phyloP scores from a whole-genome alignment of 2,329 filamentous ascomycete genomes.

The Cercospora sp. region DNA sequence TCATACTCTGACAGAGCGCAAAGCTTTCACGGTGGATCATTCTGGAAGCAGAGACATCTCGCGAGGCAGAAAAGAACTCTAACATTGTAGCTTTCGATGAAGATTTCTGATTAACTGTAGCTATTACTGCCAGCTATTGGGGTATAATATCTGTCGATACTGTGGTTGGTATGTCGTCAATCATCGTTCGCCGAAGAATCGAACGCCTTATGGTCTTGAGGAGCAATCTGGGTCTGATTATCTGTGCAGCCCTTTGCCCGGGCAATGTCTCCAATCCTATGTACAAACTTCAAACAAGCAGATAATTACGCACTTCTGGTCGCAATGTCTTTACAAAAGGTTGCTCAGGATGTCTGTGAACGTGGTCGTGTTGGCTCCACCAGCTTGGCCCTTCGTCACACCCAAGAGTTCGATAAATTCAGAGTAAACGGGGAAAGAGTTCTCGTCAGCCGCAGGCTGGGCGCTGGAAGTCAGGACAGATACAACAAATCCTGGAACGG shows the following conservation, averaged over 20 bases:
- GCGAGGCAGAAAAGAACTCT: neutral
- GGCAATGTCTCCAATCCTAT: neutral
- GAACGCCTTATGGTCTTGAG: neutral
- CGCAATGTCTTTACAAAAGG: neutral
- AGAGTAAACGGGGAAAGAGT: constrained; percentile 41
- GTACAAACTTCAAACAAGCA: constrained; percentile 9
- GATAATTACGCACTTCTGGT: neutral
- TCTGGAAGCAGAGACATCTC: neutral
- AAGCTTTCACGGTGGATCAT: neutral
- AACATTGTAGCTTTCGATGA: neutral
- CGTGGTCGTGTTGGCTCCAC: constrained; percentile 22
- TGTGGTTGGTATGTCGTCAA: constrained; percentile 9
- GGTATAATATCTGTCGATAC: constrained; percentile 8
- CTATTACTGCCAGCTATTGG: neutral
- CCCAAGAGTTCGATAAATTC: constrained; percentile 31
- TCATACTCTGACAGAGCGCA: neutral
- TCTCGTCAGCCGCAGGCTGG: constrained; percentile 34
- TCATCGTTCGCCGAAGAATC: constrained; percentile 15
- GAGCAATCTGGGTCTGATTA: neutral
- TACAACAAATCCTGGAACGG: constrained; percentile 43
- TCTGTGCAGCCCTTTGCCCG: neutral
- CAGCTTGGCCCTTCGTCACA: constrained; percentile 27
- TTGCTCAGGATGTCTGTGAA: neutral
- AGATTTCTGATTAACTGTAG: constrained; percentile 5
- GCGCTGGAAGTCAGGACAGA: constrained; percentile 44